Conservation (phyloP, 768 basidiomycete species). For the Tulasnella sp. region DNA sequence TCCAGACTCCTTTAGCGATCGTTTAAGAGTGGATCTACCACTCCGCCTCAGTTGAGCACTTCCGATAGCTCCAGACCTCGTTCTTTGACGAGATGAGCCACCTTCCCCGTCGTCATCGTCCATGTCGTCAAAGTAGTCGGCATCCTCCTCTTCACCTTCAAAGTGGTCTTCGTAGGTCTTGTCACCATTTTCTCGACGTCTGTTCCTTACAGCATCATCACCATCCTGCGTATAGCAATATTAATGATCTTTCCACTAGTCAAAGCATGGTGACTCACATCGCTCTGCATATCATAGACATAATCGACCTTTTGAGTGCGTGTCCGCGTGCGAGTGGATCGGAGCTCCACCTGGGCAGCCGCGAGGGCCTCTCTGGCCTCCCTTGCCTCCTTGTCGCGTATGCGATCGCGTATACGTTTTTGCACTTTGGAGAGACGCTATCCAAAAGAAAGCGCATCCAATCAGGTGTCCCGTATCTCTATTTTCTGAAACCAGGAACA, state of each 20-base stretch:
- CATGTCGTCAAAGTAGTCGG: conserved; percentile 53
- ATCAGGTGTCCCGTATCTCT: background rate
- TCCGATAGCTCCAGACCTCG: conserved; percentile 59
- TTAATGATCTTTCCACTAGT: background rate
- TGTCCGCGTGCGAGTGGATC: conserved; percentile 66
- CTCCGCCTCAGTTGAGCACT: conserved; percentile 29
- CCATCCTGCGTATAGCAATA: conserved; percentile 21
- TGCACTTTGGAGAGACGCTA: conserved; percentile 61
- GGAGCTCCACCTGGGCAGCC: conserved; percentile 56
- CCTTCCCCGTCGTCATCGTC: conserved; percentile 39
- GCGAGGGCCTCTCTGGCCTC: conserved; percentile 34
- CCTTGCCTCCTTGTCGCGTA: conserved; percentile 1
- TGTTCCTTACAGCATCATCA: background rate
- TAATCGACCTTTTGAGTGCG: conserved; percentile 66
- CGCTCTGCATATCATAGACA: conserved; percentile 58
- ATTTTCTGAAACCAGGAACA: conserved; percentile 19
- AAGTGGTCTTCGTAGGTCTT: conserved; percentile 19
- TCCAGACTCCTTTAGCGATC: background rate
- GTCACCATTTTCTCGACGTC: background rate
- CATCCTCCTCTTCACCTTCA: conserved; percentile 37
- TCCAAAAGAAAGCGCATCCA: background rate
- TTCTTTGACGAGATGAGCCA: conserved; percentile 26
- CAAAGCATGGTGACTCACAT: conserved; percentile 34
- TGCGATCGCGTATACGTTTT: conserved; percentile 23
- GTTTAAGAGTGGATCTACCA: conserved; percentile 6